Evolutionary conservation across 169 alveolate genomes (phyloP).

Genomic region (Plasmodium adleri): DNA sequence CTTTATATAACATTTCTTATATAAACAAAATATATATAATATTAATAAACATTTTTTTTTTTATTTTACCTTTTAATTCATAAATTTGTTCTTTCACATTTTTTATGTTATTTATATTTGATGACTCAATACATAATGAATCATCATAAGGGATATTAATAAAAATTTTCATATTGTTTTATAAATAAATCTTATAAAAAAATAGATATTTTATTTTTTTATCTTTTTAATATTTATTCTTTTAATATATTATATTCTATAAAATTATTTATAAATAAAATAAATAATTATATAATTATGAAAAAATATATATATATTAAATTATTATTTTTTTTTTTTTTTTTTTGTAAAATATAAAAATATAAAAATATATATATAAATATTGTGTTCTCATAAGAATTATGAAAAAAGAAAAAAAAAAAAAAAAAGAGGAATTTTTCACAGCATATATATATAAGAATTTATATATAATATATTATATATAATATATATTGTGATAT

Average conservation of each 20-base stretch:
- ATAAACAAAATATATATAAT: not conserved
- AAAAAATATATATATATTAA: slow-evolving; percentile 14
- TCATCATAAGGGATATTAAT: slow-evolving; percentile 74
- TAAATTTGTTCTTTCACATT: slow-evolving; percentile 65
- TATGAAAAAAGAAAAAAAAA: too few relatives aligned
- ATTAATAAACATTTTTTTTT: not conserved
- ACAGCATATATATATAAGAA: too few relatives aligned
- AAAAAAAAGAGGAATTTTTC: too few relatives aligned
- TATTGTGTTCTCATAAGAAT: too few relatives aligned
- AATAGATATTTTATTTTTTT: slow-evolving; percentile 13
- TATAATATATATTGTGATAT: too few relatives aligned
- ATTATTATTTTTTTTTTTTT: not conserved
- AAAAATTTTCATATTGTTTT: slow-evolving; percentile 39
- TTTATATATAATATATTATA: too few relatives aligned
- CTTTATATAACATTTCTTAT: not conserved
- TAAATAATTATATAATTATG: slow-evolving; percentile 18
- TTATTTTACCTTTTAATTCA: slow-evolving; percentile 57
- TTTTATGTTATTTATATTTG: slow-evolving; percentile 40
- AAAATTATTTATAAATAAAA: slow-evolving; percentile 14
- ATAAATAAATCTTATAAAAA: slow-evolving; percentile 23
- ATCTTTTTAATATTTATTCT: too few relatives aligned
- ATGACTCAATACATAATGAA: slow-evolving; percentile 76
- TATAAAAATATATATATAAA: not conserved
- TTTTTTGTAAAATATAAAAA: not conserved
- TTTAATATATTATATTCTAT: too few relatives aligned